Percentiles rank a stretch among this genome's conserved stretches.
phyloP scores from a whole-genome alignment of 768 basidiomycete genomes.

The Leccinum disarticulatum region DNA sequence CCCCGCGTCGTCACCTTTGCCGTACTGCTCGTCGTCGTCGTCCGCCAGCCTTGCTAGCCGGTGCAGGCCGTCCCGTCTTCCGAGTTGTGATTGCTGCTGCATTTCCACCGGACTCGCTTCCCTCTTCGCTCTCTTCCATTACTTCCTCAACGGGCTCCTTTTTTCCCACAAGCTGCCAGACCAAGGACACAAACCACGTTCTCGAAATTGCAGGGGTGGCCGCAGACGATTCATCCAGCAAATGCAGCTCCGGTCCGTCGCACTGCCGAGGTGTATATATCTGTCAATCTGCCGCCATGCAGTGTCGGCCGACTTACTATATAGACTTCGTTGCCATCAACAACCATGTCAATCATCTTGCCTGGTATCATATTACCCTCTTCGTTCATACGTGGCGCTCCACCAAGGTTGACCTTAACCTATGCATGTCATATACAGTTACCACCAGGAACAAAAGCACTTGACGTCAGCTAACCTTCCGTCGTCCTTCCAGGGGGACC shows the following conservation, averaged over 20 bases:
- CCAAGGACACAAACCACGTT: slow-evolving; percentile 69
- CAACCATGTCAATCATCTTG: slow-evolving; percentile 75
- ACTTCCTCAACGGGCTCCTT: slow-evolving; percentile 22
- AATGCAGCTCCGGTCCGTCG: slow-evolving; percentile 56
- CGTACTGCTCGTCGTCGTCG: slow-evolving; percentile 60
- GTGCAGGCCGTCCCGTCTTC: slow-evolving; percentile 29
- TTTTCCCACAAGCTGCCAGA: slow-evolving; percentile 24
- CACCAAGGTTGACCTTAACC: slow-evolving; percentile 74
- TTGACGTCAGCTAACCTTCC: slow-evolving; percentile 53
- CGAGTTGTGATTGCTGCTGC: slow-evolving; percentile 35
- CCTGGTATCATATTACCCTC: slow-evolving; percentile 51
- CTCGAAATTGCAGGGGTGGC: slow-evolving; percentile 52
- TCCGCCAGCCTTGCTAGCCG: slow-evolving; percentile 57
- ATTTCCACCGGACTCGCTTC: slow-evolving; percentile 46
- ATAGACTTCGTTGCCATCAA: slow-evolving; percentile 73
- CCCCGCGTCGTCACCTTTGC: slow-evolving; percentile 37
- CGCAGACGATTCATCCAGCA: slow-evolving; percentile 60
- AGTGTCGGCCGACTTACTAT: slow-evolving; percentile 51
- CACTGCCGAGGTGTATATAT: slow-evolving; percentile 41
- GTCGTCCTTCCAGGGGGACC: slow-evolving; percentile 57
- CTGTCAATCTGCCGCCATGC: slow-evolving; percentile 12
- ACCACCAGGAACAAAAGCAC: neutral
- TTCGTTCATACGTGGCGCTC: slow-evolving; percentile 48
- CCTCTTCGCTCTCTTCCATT: slow-evolving; percentile 39
- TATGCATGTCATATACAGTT: slow-evolving; percentile 28